Conservation (phyloP, 169 alveolate genomes). For the Plasmodium falciparum region DNA sequence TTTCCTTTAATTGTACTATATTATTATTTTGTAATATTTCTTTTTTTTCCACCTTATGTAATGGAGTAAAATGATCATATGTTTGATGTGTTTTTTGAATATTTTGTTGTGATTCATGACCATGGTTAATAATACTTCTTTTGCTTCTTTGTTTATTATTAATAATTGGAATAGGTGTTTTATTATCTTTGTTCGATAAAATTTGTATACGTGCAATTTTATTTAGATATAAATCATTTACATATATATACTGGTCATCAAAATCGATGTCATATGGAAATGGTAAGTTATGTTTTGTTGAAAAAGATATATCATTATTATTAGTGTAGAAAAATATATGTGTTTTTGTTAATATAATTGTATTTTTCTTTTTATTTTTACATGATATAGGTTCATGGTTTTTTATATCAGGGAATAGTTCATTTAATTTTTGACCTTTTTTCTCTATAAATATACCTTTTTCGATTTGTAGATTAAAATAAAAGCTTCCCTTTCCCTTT, state of each 20-base stretch:
- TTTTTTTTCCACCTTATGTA: too few species aligned
- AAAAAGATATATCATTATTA: conserved; percentile 17
- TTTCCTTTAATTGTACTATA: too few species aligned
- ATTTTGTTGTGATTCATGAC: conserved; percentile 4
- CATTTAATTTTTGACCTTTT: conserved; percentile 8
- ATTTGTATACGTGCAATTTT: conserved; percentile 69
- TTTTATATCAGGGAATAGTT: conserved; percentile 31
- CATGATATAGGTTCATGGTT: conserved; percentile 61
- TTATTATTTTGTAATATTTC: too few species aligned
- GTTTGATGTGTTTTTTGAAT: neutral
- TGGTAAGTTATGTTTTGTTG: conserved; percentile 62
- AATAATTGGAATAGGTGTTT: neutral
- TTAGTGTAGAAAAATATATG: conserved; percentile 46
- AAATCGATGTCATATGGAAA: conserved; percentile 74
- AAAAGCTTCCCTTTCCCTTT: conserved; percentile 35
- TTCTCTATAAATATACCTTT: conserved; percentile 18
- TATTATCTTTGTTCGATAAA: neutral
- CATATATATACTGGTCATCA: conserved; percentile 46
- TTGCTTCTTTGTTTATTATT: conserved; percentile 8
- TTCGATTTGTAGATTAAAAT: conserved; percentile 14
- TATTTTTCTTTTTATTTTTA: conserved; percentile 32
- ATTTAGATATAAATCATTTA: conserved; percentile 44
- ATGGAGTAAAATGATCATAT: too few species aligned
- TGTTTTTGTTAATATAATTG: conserved; percentile 55
- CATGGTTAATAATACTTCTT: conserved; percentile 11